A percentile compares a stretch with the other conserved stretches of the same genome.
phyloP scores from a whole-genome alignment of 768 basidiomycete genomes.

The Clitopilus passeckerianus region DNA sequence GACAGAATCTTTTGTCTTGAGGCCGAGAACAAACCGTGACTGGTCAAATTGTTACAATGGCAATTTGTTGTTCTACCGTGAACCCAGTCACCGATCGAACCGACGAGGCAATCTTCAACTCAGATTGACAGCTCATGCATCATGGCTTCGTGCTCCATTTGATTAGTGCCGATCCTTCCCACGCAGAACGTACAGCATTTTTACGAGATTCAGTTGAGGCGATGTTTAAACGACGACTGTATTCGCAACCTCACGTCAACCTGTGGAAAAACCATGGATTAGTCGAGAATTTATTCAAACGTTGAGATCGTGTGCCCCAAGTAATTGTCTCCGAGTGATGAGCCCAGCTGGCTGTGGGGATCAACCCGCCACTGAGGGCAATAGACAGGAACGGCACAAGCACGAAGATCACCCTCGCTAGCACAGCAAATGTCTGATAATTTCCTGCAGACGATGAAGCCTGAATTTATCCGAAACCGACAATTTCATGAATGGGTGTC shows the following conservation, averaged over 20 bases:
- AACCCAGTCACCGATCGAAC: not conserved
- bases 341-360: too few relatives aligned
- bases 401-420: not conserved
- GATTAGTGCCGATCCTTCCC: not conserved
- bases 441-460: not conserved
- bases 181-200: not conserved
- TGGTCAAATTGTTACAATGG: not conserved
- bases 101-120: not conserved
- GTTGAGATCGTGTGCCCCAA: too few relatives aligned
- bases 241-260: too few relatives aligned
- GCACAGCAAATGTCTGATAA: not conserved
- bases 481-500: not conserved
- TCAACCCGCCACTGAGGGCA: not conserved
- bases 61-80: not conserved
- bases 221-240: too few relatives aligned
- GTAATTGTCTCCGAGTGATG: too few relatives aligned
- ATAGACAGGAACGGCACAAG: not conserved
- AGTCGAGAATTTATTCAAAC: too few relatives aligned
- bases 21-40: not conserved
- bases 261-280: too few relatives aligned
- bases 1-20: too few relatives aligned
- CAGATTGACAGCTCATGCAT: not conserved
- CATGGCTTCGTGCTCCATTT: not conserved
- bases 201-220: too few relatives aligned
- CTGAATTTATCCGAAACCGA: not conserved